Evolutionary conservation across 2,329 filamentous ascomycete species (phyloP), one percentile per base, ranked within the genome.

Genomic region (Aureobasidium sp.): DNA sequence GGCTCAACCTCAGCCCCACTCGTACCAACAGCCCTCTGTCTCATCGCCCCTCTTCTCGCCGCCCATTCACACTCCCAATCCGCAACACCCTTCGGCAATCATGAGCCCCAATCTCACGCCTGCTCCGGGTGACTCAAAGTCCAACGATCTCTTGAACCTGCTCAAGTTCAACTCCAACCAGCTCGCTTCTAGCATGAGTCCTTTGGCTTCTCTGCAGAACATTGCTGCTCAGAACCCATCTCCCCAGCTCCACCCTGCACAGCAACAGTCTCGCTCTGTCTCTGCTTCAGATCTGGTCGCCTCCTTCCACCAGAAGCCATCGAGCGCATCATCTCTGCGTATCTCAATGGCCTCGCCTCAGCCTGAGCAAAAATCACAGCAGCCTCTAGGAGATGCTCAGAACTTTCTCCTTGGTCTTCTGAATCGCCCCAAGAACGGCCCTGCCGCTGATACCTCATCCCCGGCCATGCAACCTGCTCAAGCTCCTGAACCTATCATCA

Each of bases 391-490:
- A 51, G 87, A 91, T 73, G 90, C 92, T 5, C 89, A 95, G 74
- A 87, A 93, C 66, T 89, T 94, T 71, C 81, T 99, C 52, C 84
- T 97, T 65, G 88, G 90, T 69, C 81, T 97, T 63, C 82, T 99
- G 66, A 94, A 92, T 70, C 87, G 88, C 53, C 86, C 89, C 59
- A 92, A 76, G 67, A 74, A 67, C 34, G 59, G 66, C 1, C 64
- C 74, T 15, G 65, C 59, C 5, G 66, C 52, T 3, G 70, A 68
- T 37, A 37, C 61, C 39, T 59, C 65, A 20, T 51, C 66, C 12
- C 61, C 65, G 34, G 67, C 67, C 48, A 53, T 69, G 37, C 66
- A 67, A 15, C 64, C 51, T 17, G 70, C 71, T 63, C 73, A 74
- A 64, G 71, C 74, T 65, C 71, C 74, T 69, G 74, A 76, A 68